These are phyloP conservation scores for Cadophora sp. DNA, from an alignment of 2,329 filamentous ascomycete genomes.

Conservation along the genomic window DNA sequence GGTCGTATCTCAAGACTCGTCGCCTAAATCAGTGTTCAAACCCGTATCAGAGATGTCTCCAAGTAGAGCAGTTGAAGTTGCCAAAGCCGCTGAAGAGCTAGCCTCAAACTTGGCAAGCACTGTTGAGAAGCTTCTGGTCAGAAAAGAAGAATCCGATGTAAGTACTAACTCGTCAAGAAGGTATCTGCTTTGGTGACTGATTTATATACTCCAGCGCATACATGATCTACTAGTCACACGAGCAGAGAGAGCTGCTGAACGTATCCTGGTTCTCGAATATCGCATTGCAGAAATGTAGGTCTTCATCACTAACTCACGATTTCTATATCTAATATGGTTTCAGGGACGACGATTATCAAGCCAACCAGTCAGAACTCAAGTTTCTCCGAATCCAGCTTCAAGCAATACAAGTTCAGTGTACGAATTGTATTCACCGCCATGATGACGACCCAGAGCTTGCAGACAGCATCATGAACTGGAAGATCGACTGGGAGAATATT, in stretches of 20 bases:
- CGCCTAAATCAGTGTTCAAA: neutral
- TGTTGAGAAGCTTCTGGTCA: slow-evolving; percentile 57
- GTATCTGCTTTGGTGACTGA: neutral
- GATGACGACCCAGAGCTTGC: slow-evolving; percentile 64
- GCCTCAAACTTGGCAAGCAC: slow-evolving; percentile 57
- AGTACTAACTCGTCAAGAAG: slow-evolving; percentile 30
- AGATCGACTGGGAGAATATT: slow-evolving; percentile 62
- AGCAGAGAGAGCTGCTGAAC: slow-evolving; percentile 62
- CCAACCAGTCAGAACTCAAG: slow-evolving; percentile 65
- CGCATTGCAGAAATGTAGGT: slow-evolving; percentile 63
- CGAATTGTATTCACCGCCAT: slow-evolving; percentile 53
- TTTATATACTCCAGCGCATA: slow-evolving; percentile 55
- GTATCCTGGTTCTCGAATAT: slow-evolving; percentile 65
- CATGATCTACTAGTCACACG: slow-evolving; percentile 65
- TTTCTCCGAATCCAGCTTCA: slow-evolving; percentile 68
- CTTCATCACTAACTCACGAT: neutral
- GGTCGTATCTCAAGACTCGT: neutral
- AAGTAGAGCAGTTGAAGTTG: slow-evolving; percentile 47
- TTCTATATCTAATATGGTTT: slow-evolving; percentile 36
- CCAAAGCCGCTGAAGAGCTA: slow-evolving; percentile 52
- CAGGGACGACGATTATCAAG: slow-evolving; percentile 61
- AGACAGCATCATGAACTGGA: slow-evolving; percentile 66
- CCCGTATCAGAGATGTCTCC: slow-evolving; percentile 9
- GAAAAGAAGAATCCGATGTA: slow-evolving; percentile 66
- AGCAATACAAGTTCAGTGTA: slow-evolving; percentile 65